Base-by-base conservation (phyloP, 371 early-diverging fungal genomes). In the Mucor saturninus region DNA sequence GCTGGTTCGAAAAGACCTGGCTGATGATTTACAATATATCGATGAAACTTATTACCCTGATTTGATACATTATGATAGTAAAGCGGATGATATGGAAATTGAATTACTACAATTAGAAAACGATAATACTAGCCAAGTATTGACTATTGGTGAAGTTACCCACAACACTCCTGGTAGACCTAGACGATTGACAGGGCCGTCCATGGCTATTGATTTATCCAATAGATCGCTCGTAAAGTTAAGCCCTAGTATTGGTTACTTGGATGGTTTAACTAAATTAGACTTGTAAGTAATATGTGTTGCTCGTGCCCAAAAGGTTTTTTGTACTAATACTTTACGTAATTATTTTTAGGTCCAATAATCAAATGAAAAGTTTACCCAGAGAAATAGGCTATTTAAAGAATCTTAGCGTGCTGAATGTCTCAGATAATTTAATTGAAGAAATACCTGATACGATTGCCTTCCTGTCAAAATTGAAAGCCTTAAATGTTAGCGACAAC, bases 401-500 rank as follows among this genome's bases (percentile, higher is more conserved):
- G 29, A 73, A 69, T 14, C 58, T 73, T 9, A 48, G 65, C 1
- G 59, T 64, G 11, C 54, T 76, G 39, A 68, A 73, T 45, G 40
- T 72, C 30, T 67, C 74, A 2, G 43, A 64, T 32, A 73, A 77
- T 54, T 45, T 43, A 7, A 57, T 77, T 3, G 42, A 63, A n/a
- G 67, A 61, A n/a, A 31, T 74, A 14, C 77, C 75, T 5, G 64
- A 70, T 21, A 72, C 71, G 1, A 68, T 77, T 29, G 58, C 64
- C 1, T 60, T 53, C 30, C 51, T 74, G 6, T 58, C 69, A 1
- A 68, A 67, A 49, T 50, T 77, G 26, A 68, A 59, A 10, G 67
- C 65, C 40, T 42, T 75, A 8, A 72, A 71, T 29, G 56, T 89
- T 8, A 54, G 65, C 52, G 76, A 89, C 46, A 91, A 91, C 60